phyloP scores from a whole-genome alignment of 805 yeast genomes.

The Ogataea kodamae region DNA sequence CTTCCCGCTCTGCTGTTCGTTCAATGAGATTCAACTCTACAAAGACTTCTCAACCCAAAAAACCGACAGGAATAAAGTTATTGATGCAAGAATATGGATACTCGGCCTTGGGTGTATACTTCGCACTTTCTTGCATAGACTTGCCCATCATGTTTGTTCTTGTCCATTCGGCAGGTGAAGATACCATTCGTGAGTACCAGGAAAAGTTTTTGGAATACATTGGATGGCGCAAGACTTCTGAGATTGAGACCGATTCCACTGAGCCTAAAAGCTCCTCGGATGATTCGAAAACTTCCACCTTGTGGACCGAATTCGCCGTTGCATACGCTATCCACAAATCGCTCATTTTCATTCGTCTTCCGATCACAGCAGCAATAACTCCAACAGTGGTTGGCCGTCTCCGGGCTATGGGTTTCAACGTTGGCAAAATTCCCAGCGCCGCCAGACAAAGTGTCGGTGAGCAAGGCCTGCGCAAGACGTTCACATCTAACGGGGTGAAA shows the following conservation, averaged over 20 bases:
- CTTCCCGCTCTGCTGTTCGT: background rate
- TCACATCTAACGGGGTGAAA: slow-evolving; percentile 24
- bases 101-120: slow-evolving; percentile 82
- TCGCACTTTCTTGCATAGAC: slow-evolving; percentile 70
- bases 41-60: slow-evolving; percentile 18
- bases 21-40: slow-evolving; percentile 21
- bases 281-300: slow-evolving; percentile 32
- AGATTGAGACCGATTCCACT: slow-evolving; percentile 23
- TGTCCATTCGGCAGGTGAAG: slow-evolving; percentile 88
- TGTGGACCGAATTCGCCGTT: slow-evolving; percentile 80
- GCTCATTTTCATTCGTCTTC: slow-evolving; percentile 76
- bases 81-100: slow-evolving; percentile 85
- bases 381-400: slow-evolving; percentile 69
- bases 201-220: slow-evolving; percentile 54
- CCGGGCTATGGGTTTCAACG: slow-evolving; percentile 75
- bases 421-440: slow-evolving; percentile 50
- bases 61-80: slow-evolving; percentile 51
- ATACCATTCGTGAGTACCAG: slow-evolving; percentile 66
- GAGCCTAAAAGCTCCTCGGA: too few species aligned
- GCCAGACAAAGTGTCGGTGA: slow-evolving; percentile 26
- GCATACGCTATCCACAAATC: slow-evolving; percentile 95
- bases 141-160: slow-evolving; percentile 76
- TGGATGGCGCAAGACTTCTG: slow-evolving; percentile 43
- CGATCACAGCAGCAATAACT: slow-evolving; percentile 87
- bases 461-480: slow-evolving; percentile 26